phyloP scores from a whole-genome alignment of 352 stramenopile species.

The Phytophthora pisi region DNA sequence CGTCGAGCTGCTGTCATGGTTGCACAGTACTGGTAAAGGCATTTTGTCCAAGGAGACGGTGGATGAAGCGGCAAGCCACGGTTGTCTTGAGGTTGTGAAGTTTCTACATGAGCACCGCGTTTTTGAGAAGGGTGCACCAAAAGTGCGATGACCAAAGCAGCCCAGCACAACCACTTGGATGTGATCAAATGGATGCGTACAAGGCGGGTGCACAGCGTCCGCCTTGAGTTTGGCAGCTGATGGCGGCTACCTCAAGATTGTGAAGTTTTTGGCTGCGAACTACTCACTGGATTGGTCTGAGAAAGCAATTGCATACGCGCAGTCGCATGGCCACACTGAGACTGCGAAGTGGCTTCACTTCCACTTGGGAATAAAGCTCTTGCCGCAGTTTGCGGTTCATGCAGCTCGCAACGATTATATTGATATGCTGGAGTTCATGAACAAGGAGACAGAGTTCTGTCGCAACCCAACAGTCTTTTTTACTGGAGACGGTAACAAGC shows the following conservation, averaged over 20 bases:
- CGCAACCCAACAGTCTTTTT: too few species aligned
- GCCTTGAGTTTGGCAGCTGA: constrained; percentile 7
- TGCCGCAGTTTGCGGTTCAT: background rate
- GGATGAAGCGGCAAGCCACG: constrained; percentile 16
- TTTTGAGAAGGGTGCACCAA: constrained; percentile 6
- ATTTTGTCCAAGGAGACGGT: constrained; percentile 16
- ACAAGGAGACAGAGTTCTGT: background rate
- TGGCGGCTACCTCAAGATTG: constrained; percentile 15
- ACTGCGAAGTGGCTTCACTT: constrained; percentile 10
- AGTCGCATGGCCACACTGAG: too few species aligned
- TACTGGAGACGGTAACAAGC: background rate
- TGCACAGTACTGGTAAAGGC: constrained; percentile 15
- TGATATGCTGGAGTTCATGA: constrained; percentile 22
- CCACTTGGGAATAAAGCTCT: constrained; percentile 15
- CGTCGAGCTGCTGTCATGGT: constrained; percentile 19
- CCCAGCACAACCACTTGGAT: constrained; percentile 4
- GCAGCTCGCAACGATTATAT: constrained; percentile 15
- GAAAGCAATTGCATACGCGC: too few species aligned
- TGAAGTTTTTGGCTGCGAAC: constrained; percentile 22
- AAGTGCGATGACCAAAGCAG: constrained; percentile 11
- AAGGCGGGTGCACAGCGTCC: constrained; percentile 1
- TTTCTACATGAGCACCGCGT: constrained; percentile 17
- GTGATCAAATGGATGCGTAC: constrained; percentile 9
- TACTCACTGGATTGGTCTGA: constrained; percentile 23
- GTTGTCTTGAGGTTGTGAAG: constrained; percentile 16